A percentile compares a stretch with the other conserved stretches of the same genome.
These are phyloP conservation scores for Grigorovia transvaalensis DNA, from an alignment of 805 yeast species.

Conservation along the genomic window DNA sequence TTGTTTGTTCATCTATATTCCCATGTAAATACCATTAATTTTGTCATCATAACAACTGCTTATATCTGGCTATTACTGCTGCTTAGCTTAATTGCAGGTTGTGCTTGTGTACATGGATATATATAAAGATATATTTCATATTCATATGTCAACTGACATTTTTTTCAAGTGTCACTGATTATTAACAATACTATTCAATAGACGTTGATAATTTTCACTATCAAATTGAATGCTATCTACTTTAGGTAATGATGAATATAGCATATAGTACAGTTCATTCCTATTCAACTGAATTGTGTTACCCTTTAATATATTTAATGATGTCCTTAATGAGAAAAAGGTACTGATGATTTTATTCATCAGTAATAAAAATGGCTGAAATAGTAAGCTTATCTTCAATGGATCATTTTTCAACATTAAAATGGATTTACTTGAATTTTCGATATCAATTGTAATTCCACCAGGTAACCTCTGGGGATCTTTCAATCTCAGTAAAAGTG, in stretches of 20 bases:
- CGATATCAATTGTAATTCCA: conserved; percentile 31
- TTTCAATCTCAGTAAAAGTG: conserved; percentile 64
- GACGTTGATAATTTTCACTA: conserved; percentile 9
- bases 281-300: conserved; percentile 36
- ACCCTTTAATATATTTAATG: conserved; percentile 37
- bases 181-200: background rate
- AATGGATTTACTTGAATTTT: conserved; percentile 2
- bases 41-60: no score
- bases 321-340: conserved; percentile 34
- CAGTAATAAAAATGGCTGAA: conserved; percentile 37
- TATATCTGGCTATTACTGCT: no score
- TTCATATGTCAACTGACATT: conserved; percentile 1
- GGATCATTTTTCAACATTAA: conserved; percentile 36
- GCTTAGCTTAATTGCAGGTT: no score
- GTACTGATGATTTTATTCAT: conserved; percentile 32
- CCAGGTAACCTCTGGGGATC: conserved; percentile 64
- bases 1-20: background rate
- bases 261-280: conserved; percentile 36
- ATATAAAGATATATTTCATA: background rate
- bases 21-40: no score
- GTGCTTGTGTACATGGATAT: no score
- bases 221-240: conserved; percentile 21
- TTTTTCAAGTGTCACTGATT: background rate
- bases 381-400: conserved; percentile 34
- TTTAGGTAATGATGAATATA: conserved; percentile 45